Evolutionary conservation across 768 basidiomycete genomes (phyloP).

Genomic region (Lactifluus hygrophoroides): DNA sequence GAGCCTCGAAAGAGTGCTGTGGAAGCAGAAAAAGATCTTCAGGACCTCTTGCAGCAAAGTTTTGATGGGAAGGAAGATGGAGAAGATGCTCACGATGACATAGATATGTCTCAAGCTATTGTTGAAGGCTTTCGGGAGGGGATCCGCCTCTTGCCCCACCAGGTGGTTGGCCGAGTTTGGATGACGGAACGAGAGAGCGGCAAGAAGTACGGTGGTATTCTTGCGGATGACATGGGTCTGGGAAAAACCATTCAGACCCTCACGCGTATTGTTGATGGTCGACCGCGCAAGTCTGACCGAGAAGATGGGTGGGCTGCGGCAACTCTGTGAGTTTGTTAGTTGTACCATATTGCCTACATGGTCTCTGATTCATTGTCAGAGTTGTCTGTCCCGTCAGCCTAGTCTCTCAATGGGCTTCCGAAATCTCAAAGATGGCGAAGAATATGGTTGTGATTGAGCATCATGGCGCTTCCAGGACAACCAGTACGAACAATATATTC

Average conservation of each 20-base stretch:
- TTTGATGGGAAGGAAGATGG: conserved; percentile 46
- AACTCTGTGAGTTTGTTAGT: conserved; percentile 48
- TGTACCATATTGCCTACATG: not conserved
- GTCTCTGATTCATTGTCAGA: conserved; percentile 32
- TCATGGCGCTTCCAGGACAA: conserved; percentile 69
- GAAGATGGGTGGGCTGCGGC: conserved; percentile 62
- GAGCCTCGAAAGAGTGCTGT: conserved; percentile 33
- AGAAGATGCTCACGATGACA: conserved; percentile 34
- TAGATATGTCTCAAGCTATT: conserved; percentile 56
- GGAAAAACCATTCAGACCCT: conserved; percentile 92
- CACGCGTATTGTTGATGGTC: conserved; percentile 77
- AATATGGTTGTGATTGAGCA: conserved; percentile 69
- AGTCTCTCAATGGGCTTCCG: conserved; percentile 84
- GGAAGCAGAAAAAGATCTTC: conserved; percentile 71
- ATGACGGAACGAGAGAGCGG: conserved; percentile 77
- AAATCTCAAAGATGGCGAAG: conserved; percentile 65
- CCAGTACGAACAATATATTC: conserved; percentile 36
- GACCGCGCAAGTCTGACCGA: conserved; percentile 58
- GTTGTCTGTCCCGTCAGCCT: conserved; percentile 85
- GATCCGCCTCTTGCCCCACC: conserved; percentile 74
- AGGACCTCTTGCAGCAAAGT: conserved; percentile 64
- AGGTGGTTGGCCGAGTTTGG: conserved; percentile 79
- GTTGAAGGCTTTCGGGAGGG: conserved; percentile 72
- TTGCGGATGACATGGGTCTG: conserved; percentile 87
- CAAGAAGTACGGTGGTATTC: conserved; percentile 76